A percentile compares a stretch with the other conserved stretches of the same genome.
These are phyloP conservation scores for Dipteronia sinensis DNA, from an alignment of 345 rosid genomes.

Conservation along the genomic window DNA sequence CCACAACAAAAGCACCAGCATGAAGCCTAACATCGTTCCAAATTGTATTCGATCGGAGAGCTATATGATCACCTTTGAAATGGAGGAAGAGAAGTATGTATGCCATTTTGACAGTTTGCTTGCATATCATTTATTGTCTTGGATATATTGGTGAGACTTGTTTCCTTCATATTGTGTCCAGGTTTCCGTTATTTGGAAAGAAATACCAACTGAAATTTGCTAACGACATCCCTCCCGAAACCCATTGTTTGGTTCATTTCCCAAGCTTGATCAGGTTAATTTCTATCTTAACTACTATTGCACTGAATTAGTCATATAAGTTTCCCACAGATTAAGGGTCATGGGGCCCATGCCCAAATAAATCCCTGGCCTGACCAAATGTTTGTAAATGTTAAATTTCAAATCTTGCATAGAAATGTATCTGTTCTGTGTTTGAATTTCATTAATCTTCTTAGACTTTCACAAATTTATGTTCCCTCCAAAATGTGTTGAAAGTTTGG, in stretches of 20 bases:
- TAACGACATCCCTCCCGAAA: constrained; percentile 71
- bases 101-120: not conserved
- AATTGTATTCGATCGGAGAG: constrained; percentile 92
- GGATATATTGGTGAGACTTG: constrained; percentile 7
- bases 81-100: constrained; percentile 93
- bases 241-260: constrained; percentile 96
- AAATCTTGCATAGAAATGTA: not conserved
- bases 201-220: constrained; percentile 90
- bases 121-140: constrained; percentile 1
- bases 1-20: constrained; percentile 78
- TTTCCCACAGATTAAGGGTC: not conserved
- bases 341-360: not conserved
- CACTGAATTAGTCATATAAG: not conserved
- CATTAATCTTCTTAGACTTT: not conserved
- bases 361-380: not conserved
- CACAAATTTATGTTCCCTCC: constrained; percentile 9
- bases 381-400: not conserved
- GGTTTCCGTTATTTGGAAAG: constrained; percentile 96
- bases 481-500: not conserved
- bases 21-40: constrained; percentile 86
- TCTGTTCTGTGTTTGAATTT: not conserved
- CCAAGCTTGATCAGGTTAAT: constrained; percentile 90
- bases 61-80: constrained; percentile 91
- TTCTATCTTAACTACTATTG: not conserved
- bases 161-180: constrained; percentile 31